Evolutionary conservation across 768 basidiomycete genomes (phyloP).

Genomic region (Trametes meyenii): DNA sequence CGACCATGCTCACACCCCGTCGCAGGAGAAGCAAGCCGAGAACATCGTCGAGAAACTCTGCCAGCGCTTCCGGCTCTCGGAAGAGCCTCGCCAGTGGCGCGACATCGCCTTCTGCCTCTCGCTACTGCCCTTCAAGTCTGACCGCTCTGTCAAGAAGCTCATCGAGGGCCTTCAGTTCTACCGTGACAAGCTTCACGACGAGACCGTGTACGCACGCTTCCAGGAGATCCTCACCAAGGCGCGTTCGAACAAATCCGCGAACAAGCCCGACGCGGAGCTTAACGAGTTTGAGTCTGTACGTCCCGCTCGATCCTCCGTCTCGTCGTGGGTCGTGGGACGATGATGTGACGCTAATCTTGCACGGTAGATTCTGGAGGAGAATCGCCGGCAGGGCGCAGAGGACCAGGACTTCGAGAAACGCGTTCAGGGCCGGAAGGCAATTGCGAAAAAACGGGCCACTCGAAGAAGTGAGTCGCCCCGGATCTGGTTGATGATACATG

Average conservation of each 20-base stretch:
- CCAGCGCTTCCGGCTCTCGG: constrained; percentile 87
- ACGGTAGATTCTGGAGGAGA: constrained; percentile 78
- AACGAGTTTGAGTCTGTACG: constrained; percentile 90
- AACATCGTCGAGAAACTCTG: constrained; percentile 97
- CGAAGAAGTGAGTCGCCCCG: constrained; percentile 41
- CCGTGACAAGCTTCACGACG: constrained; percentile 94
- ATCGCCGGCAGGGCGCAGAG: constrained; percentile 84
- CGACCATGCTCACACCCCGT: not conserved
- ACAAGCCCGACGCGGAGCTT: constrained; percentile 90
- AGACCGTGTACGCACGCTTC: constrained; percentile 78
- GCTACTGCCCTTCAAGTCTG: constrained; percentile 94
- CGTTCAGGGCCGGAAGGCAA: constrained; percentile 79
- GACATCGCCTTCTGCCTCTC: constrained; percentile 97
- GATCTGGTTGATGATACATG: too few relatives aligned
- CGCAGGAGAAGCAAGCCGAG: constrained; percentile 96
- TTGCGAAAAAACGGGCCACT: constrained; percentile 73
- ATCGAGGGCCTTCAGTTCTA: constrained; percentile 92
- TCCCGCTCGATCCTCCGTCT: not conserved
- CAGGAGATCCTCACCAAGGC: constrained; percentile 92
- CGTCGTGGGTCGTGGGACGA: not conserved
- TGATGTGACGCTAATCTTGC: not conserved
- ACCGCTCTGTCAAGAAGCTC: constrained; percentile 93
- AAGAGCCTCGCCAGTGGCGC: constrained; percentile 93
- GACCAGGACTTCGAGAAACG: constrained; percentile 90
- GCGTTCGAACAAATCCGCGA: constrained; percentile 86